A percentile compares a stretch with the other conserved stretches of the same genome.
phyloP scores from a whole-genome alignment of 1,284 basidiomycete genomes.

The Leccinum subrobustum region DNA sequence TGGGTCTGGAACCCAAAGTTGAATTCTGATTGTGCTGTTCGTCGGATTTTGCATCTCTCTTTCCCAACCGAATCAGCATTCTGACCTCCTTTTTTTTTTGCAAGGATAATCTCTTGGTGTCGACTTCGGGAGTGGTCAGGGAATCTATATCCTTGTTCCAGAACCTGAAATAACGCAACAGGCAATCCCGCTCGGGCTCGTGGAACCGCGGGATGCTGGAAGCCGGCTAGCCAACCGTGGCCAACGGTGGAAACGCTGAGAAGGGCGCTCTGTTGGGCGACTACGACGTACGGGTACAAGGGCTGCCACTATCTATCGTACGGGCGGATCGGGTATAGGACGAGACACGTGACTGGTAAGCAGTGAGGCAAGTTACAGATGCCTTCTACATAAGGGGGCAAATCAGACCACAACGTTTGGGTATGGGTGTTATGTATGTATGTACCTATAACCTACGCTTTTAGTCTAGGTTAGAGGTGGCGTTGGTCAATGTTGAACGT shows the following conservation, averaged over 20 bases:
- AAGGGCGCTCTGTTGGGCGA: too few species aligned
- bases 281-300: too few species aligned
- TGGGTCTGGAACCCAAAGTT: conserved; percentile 9
- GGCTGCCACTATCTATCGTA: too few species aligned
- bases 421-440: too few species aligned
- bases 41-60: neutral
- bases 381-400: too few species aligned
- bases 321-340: too few species aligned
- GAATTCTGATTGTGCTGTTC: conserved; percentile 9
- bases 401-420: neutral
- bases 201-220: neutral
- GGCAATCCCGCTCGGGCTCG: neutral
- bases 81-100: neutral
- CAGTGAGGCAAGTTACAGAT: too few species aligned
- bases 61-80: neutral
- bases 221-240: too few species aligned
- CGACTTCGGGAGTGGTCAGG: conserved; percentile 5
- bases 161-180: neutral
- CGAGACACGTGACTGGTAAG: too few species aligned
- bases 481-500: neutral
- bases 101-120: conserved; percentile 14
- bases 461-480: too few species aligned
- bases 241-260: too few species aligned
- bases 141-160: conserved; percentile 13
- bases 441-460: too few species aligned